These are phyloP conservation scores for Nowakowskiella sp. DNA, from an alignment of 192 early-diverging fungal species.

Conservation along the genomic window DNA sequence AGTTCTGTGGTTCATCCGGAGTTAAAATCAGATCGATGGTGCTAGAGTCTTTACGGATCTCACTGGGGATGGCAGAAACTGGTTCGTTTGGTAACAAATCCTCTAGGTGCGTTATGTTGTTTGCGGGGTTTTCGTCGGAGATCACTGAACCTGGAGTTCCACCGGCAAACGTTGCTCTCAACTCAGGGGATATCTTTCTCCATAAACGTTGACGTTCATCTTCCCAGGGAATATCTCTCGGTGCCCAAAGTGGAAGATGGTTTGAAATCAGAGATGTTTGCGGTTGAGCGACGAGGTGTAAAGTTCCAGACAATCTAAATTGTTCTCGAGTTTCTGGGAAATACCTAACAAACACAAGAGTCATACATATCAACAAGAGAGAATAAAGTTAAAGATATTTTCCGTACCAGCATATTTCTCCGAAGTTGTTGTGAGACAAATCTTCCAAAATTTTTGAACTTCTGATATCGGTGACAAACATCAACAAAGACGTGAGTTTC, in stretches of 20 bases:
- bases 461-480: slow-evolving; percentile 22
- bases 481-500: slow-evolving; percentile 15
- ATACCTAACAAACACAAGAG: background rate
- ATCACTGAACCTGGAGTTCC: background rate
- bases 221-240: background rate
- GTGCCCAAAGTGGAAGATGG: background rate
- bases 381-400: background rate
- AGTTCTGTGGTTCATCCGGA: background rate
- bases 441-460: slow-evolving; percentile 19
- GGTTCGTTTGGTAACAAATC: too few relatives aligned
- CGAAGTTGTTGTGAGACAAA: slow-evolving; percentile 25
- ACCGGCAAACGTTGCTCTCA: background rate
- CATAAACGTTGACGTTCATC: background rate
- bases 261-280: background rate
- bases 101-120: too few relatives aligned
- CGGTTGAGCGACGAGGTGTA: slow-evolving; percentile 16
- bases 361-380: background rate
- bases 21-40: background rate
- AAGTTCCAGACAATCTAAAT: slow-evolving; percentile 16
- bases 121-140: background rate
- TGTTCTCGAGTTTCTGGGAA: slow-evolving; percentile 22
- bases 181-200: background rate
- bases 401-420: slow-evolving; percentile 26
- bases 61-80: too few relatives aligned
- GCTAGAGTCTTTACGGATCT: too few relatives aligned